Percentiles rank a stretch among this genome's conserved stretches.
phyloP scores from a whole-genome alignment of 176 grass and related monocot species.

The Carex kokanica region DNA sequence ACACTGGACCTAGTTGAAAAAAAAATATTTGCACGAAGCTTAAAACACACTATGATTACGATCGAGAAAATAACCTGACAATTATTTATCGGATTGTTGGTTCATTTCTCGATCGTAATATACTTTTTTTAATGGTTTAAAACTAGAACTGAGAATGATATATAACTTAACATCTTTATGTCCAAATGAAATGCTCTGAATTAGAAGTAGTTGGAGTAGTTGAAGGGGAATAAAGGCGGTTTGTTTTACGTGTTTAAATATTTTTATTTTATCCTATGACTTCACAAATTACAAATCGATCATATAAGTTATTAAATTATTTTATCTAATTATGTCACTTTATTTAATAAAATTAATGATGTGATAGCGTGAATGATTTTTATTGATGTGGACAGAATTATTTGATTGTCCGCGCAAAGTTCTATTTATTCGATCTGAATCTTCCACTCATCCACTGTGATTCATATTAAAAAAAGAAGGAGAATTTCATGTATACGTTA shows the following conservation, averaged over 20 bases:
- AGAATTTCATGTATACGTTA: no score
- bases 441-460: no score
- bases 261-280: background rate
- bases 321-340: background rate
- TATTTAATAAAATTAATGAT: background rate
- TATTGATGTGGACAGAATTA: background rate
- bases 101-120: background rate
- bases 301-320: background rate
- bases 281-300: background rate
- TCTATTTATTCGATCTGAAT: no score
- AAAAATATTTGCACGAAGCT: no score
- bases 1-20: no score
- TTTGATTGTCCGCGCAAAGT: background rate
- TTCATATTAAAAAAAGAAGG: no score
- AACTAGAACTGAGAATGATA: no score
- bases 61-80: no score
- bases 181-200: background rate
- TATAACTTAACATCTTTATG: background rate
- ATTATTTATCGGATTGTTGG: no score
- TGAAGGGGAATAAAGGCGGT: background rate
- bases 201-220: background rate
- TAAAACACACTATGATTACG: no score
- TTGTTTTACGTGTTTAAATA: background rate
- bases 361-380: background rate
- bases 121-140: no score